A percentile compares a stretch with the other conserved stretches of the same genome.
Evolutionary conservation across 345 rosid species (phyloP).

Genomic region (Rhodomyrtus tomentosa): DNA sequence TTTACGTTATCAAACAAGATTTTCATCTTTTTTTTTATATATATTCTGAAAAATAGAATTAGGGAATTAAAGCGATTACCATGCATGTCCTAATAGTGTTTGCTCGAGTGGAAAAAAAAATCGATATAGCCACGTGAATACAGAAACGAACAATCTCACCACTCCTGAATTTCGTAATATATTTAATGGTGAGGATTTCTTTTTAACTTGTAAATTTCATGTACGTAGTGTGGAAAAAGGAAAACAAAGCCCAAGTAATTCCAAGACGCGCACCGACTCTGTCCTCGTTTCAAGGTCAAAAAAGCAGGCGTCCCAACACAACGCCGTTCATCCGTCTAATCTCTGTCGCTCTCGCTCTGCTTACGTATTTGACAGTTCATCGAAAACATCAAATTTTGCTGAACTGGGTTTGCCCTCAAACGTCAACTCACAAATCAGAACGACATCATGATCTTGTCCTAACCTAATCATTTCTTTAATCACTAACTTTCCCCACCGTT

Average conservation of each 20-base stretch:
- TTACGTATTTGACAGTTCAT: not conserved
- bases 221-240: no score
- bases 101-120: not conserved
- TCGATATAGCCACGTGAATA: not conserved
- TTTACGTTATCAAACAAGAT: no score
- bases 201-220: no score
- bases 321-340: not conserved
- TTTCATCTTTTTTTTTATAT: no score
- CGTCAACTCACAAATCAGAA: slow-evolving; percentile 1
- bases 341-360: not conserved
- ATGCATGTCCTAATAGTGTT: no score
- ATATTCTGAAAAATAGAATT: no score
- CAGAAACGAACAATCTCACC: not conserved
- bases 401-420: not conserved
- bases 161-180: not conserved
- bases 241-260: not conserved
- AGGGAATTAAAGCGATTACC: no score
- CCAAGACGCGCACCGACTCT: not conserved
- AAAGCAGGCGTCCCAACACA: not conserved
- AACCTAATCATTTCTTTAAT: not conserved
- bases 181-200: no score
- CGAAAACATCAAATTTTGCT: not conserved
- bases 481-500: not conserved
- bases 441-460: not conserved
- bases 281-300: not conserved